These are phyloP conservation scores for Aspergillus sp. DNA, from an alignment of 2,329 filamentous ascomycete genomes.

Conservation along the genomic window DNA sequence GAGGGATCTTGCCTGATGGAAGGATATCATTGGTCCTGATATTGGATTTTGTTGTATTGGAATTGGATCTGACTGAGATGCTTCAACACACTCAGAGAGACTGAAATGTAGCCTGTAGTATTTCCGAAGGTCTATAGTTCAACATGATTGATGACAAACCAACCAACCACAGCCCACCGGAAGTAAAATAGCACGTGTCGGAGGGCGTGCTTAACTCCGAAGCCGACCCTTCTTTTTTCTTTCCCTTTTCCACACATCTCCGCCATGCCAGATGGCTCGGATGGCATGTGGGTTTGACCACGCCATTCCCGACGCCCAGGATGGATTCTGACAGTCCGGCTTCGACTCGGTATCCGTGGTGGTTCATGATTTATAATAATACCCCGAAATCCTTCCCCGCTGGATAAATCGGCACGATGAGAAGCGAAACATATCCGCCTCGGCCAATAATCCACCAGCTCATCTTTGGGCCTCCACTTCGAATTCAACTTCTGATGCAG, in stretches of 20 bases:
- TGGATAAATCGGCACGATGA: conserved; percentile 26
- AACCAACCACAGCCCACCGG: not conserved
- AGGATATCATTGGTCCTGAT: too few species aligned
- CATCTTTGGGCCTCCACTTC: not conserved
- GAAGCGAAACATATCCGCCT: not conserved
- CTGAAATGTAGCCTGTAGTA: not conserved
- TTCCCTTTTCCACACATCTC: too few species aligned
- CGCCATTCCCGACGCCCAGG: too few species aligned
- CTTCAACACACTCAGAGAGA: not conserved
- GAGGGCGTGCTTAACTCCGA: too few species aligned
- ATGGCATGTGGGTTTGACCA: too few species aligned
- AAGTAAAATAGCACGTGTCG: not conserved
- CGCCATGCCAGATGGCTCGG: too few species aligned
- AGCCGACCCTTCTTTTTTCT: too few species aligned
- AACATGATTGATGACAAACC: too few species aligned
- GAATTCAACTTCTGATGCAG: not conserved
- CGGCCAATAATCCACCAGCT: not conserved
- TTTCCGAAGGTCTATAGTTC: too few species aligned
- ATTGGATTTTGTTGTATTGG: not conserved
- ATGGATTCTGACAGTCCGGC: too few species aligned
- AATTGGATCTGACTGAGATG: not conserved
- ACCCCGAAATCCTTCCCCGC: conserved; percentile 6
- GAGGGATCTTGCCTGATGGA: too few species aligned
- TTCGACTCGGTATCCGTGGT: too few species aligned
- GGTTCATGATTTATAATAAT: not conserved